Evolutionary conservation across 2,329 filamentous ascomycete genomes (phyloP), one percentile per base, ranked within the genome.

Genomic region (Xylariaceae sp.): DNA sequence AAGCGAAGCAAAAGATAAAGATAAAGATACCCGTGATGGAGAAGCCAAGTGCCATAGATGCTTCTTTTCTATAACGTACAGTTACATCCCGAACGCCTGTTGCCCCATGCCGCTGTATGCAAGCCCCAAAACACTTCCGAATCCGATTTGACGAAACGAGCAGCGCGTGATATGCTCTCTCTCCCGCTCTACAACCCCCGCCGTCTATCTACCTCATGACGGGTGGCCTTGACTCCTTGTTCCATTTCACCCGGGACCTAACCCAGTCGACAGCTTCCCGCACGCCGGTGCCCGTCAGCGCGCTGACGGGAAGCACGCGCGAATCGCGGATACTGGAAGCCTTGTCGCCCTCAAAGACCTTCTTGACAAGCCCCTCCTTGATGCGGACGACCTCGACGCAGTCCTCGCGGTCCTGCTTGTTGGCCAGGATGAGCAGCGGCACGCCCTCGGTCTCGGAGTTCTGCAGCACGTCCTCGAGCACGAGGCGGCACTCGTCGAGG

Each of bases 231-330:
- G 84, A 86, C 71, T 96, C 92, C 74, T 94, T 96, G 70, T 97
- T 97, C 90, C 94, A 97, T 71, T 89, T 91, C 26, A 97, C 90
- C 57, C 94, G 79, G 62, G 86, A 92, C 68, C 89, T 85, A 55
- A 99, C 77, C 94, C 94, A 99, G 67, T 97, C 94, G n/a, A 99
- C 88, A 1, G 94, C 92, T 75, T 97, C 94, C 66, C 84, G 84
- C 2, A 99, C 94, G 2, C 94, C 94, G 0, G 86, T 87, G 3
- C 84, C 89, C 5, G 87, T 92, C 67, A 99, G 74, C n/a, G 94
- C 94, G 69, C 89, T 95, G 58, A 96, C 85, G 6, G 94, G 91
- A 67, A 99, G 72, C 15, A 97, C 94, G 56, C 94, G 80, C 67
- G 89, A 95, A 74, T 99, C 94, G 60, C 92, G 81, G 49, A 96